These are phyloP conservation scores for Anthostomella pinea DNA, from an alignment of 2,329 filamentous ascomycete species.

Conservation along the genomic window DNA sequence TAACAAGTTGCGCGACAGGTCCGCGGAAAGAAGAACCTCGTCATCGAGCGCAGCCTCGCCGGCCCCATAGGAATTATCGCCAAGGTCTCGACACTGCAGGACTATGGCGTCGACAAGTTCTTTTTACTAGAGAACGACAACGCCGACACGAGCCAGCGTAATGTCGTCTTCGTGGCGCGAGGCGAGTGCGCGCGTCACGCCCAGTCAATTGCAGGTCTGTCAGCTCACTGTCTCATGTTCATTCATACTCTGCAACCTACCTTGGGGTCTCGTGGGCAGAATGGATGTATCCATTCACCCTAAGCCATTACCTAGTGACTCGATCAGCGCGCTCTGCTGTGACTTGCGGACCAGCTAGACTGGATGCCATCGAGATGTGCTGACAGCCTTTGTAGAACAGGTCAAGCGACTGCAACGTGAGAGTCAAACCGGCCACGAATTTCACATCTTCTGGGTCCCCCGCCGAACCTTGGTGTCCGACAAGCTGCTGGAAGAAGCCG, in stretches of 20 bases:
- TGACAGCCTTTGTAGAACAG: slow-evolving; percentile 70
- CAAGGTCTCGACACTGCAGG: slow-evolving; percentile 91
- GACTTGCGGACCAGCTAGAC: slow-evolving; percentile 33
- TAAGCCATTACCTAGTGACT: slow-evolving; percentile 44
- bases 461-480: slow-evolving; percentile 89
- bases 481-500: slow-evolving; percentile 86
- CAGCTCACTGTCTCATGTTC: slow-evolving; percentile 5
- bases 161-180: slow-evolving; percentile 89
- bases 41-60: slow-evolving; percentile 86
- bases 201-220: slow-evolving; percentile 82
- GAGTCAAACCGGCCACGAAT: slow-evolving; percentile 88
- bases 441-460: slow-evolving; percentile 95
- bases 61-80: slow-evolving; percentile 88
- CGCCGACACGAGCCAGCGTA: slow-evolving; percentile 89
- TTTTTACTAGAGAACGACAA: slow-evolving; percentile 97
- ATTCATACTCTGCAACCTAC: slow-evolving; percentile 4
- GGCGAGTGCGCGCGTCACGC: slow-evolving; percentile 86
- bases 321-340: slow-evolving; percentile 27
- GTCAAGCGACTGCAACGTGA: slow-evolving; percentile 86
- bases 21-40: slow-evolving; percentile 96
- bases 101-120: slow-evolving; percentile 96
- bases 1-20: slow-evolving; percentile 56
- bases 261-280: slow-evolving; percentile 14
- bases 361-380: slow-evolving; percentile 54
- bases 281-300: slow-evolving; percentile 33